Conservation (phyloP, 1,284 basidiomycete species). For the Bjerkandera adusta region DNA sequence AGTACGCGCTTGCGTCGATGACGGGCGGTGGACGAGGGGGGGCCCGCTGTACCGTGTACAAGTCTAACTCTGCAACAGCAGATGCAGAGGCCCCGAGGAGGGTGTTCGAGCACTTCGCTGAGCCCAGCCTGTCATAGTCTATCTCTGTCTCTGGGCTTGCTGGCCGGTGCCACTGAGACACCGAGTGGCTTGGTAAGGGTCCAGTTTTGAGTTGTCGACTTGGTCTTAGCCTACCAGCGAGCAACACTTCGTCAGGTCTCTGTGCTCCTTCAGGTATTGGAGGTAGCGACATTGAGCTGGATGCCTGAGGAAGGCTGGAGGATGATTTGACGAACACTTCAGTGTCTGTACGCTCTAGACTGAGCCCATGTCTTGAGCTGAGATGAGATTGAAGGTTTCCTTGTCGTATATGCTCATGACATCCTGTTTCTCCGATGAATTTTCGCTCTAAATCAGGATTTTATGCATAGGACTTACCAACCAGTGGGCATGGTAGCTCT, state of each 20-base stretch:
- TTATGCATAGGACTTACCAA: not conserved
- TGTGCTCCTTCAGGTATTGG: not conserved
- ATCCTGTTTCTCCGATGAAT: not conserved
- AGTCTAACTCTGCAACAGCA: not conserved
- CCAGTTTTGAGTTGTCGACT: too few relatives aligned
- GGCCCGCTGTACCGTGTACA: not conserved
- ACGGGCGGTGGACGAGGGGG: not conserved
- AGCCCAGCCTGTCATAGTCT: not conserved
- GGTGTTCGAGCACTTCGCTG: not conserved
- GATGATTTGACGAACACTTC: not conserved
- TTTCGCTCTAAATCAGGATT: not conserved
- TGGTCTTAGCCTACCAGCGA: not conserved
- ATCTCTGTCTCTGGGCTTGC: constrained; percentile 4
- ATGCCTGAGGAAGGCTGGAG: not conserved
- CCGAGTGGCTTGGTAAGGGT: too few relatives aligned
- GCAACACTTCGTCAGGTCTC: not conserved
- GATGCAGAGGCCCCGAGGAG: not conserved
- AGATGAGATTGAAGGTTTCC: not conserved
- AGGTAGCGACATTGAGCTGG: not conserved
- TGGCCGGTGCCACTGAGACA: too few relatives aligned
- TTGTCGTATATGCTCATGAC: too few relatives aligned
- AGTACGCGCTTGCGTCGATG: too few relatives aligned
- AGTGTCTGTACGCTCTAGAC: not conserved
- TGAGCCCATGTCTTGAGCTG: not conserved
- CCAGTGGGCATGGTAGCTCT: not conserved